phyloP scores from a whole-genome alignment of 2,329 filamentous ascomycete genomes.

The Botryotinia globosa region DNA sequence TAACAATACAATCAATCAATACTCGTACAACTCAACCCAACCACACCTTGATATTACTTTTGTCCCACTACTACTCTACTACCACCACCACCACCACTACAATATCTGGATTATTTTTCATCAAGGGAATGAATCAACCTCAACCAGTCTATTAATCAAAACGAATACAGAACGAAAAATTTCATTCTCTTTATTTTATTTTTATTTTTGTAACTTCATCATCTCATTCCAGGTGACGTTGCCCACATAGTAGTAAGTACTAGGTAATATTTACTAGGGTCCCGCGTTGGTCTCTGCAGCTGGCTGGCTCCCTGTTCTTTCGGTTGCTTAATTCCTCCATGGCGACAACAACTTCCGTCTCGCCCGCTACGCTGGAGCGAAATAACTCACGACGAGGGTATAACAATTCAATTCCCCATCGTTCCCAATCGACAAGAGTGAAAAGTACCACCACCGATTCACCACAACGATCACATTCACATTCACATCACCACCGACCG shows the following conservation, averaged over 20 bases:
- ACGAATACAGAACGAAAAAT: too few species aligned
- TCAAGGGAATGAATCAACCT: background rate
- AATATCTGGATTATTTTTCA: background rate
- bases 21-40: background rate
- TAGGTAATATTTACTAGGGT: constrained; percentile 9
- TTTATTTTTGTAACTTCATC: background rate
- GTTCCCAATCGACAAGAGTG: constrained; percentile 35
- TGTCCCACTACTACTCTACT: background rate
- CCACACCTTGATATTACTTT: background rate
- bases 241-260: background rate
- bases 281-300: constrained; percentile 19
- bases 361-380: constrained; percentile 33
- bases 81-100: background rate
- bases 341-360: constrained; percentile 31
- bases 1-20: background rate
- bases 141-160: background rate
- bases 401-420: constrained; percentile 32
- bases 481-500: constrained; percentile 31
- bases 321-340: constrained; percentile 25
- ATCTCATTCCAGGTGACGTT: constrained; percentile 8
- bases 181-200: too few species aligned
- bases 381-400: constrained; percentile 28
- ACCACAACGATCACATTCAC: constrained; percentile 31
- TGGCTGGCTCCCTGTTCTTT: constrained; percentile 23
- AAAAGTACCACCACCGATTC: constrained; percentile 25